Conservation (phyloP, 139 green algal species). For the Chlamydomonas applanata region DNA sequence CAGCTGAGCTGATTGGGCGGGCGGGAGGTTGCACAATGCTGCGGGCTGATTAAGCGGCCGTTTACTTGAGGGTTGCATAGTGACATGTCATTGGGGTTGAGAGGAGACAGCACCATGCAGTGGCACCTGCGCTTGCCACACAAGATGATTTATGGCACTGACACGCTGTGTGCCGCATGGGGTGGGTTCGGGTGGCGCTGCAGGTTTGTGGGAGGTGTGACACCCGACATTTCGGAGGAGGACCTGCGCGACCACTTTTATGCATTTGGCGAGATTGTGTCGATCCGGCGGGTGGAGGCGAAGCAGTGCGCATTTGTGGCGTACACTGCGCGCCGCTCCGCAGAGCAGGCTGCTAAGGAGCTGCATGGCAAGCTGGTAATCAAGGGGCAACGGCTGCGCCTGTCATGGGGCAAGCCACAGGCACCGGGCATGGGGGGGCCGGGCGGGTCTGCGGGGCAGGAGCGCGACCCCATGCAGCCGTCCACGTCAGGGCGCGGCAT, state of each 20-base stretch:
- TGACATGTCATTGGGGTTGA: too few relatives aligned
- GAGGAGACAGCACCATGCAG: too few relatives aligned
- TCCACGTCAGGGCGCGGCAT: background rate
- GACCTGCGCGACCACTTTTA: conserved; percentile 91
- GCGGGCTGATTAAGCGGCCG: too few relatives aligned
- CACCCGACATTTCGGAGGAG: conserved; percentile 69
- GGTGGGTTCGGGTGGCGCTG: background rate
- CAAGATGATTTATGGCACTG: too few relatives aligned
- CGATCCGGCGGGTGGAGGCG: conserved; percentile 52
- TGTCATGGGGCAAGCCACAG: conserved; percentile 91
- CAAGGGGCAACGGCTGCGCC: conserved; percentile 74
- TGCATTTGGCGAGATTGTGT: conserved; percentile 80
- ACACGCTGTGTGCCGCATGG: background rate
- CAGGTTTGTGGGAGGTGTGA: conserved; percentile 74
- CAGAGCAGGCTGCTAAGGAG: conserved; percentile 84
- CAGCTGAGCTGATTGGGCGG: too few relatives aligned
- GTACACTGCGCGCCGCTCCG: conserved; percentile 64
- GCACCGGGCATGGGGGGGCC: conserved; percentile 2
- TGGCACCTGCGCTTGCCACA: too few relatives aligned
- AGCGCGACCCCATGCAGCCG: background rate
- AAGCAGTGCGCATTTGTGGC: conserved; percentile 87
- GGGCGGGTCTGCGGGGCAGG: background rate
- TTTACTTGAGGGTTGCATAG: too few relatives aligned
- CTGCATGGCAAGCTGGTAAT: conserved; percentile 75
- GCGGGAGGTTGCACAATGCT: background rate